phyloP scores from a whole-genome alignment of 1,139 yeast species.

The Arxiozyma telluris region DNA sequence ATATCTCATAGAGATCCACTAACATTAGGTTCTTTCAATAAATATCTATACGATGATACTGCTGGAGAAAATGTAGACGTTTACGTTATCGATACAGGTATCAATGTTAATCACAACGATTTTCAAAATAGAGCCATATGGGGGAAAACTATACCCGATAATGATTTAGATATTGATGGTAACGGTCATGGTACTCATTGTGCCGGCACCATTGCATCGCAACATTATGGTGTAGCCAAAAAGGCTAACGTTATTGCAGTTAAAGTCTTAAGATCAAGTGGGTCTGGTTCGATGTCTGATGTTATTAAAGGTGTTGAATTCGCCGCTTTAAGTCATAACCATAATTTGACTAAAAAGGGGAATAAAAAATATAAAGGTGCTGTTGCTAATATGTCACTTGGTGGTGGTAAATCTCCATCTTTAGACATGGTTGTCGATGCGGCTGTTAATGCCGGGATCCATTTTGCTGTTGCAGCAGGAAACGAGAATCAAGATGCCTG shows the following conservation, averaged over 20 bases:
- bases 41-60: constrained; percentile 57
- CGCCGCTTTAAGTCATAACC: constrained; percentile 61
- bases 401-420: constrained; percentile 78
- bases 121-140: constrained; percentile 88
- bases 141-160: constrained; percentile 85
- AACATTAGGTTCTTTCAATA: constrained; percentile 31
- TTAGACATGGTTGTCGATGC: constrained; percentile 77
- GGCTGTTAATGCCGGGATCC: constrained; percentile 70
- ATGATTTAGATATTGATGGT: constrained; percentile 78
- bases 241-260: constrained; percentile 67
- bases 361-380: constrained; percentile 62
- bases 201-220: constrained; percentile 77
- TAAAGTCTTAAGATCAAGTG: constrained; percentile 66
- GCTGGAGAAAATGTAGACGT: constrained; percentile 6
- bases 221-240: constrained; percentile 71
- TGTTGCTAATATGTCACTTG: constrained; percentile 82
- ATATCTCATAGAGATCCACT: constrained; percentile 70
- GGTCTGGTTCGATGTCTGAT: constrained; percentile 74
- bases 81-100: constrained; percentile 82
- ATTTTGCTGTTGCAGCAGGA: constrained; percentile 86
- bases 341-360: constrained; percentile 39
- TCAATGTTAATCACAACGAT: constrained; percentile 69
- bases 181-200: constrained; percentile 89
- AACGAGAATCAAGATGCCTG: constrained; percentile 81
- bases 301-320: constrained; percentile 74